Evolutionary conservation across 192 early-diverging fungal genomes (phyloP), one percentile per base, ranked within the genome.

Genomic region (Rhizoclosmatium sp.): DNA sequence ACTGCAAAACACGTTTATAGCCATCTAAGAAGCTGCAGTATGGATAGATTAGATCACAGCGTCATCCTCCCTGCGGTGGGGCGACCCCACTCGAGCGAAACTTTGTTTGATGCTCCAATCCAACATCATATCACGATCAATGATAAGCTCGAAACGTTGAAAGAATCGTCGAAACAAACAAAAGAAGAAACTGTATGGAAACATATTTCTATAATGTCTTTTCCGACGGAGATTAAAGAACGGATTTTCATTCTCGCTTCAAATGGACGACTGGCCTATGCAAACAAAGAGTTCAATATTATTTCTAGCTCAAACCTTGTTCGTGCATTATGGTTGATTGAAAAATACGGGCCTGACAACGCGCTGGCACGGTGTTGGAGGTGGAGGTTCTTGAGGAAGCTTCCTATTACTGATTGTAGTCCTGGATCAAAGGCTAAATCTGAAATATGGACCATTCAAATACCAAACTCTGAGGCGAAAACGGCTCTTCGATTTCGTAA

Each of bases 331-430:
- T 82, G 78, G 81, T 59, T 81, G 42, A 31, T 81, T 23, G 48
- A 73, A 23, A 73, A 64, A 61, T 82, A 82, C 49, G 78, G 78
- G 19, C 4, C 61, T 19, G 61, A 54, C 21, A 54, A 79, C 12
- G 76, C 59, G 46, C 45, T 82, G n/a, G 78, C 81, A 9, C 67
- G 66, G 19, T 82, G 81, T 48, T 82, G 81, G 81, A 40, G 71
- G 49, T 82, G 81, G 81, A 42, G 77, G 16, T 82, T 82, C 61
- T 60, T 82, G 78, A 46, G 81, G 45, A 60, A 67, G 31, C 16
- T 66, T 5, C 65, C 73, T 42, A 2, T 58, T 21, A 54, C 23
- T 9, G 59, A 23, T n/a, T 9, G 7, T 0, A 62, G 9, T 9
- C 2, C 41, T 45, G 3, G 47, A 1, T 14, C 4, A 7, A 47